Base-by-base conservation (phyloP, 495 filamentous ascomycete species). In the Echria macrotheca region DNA sequence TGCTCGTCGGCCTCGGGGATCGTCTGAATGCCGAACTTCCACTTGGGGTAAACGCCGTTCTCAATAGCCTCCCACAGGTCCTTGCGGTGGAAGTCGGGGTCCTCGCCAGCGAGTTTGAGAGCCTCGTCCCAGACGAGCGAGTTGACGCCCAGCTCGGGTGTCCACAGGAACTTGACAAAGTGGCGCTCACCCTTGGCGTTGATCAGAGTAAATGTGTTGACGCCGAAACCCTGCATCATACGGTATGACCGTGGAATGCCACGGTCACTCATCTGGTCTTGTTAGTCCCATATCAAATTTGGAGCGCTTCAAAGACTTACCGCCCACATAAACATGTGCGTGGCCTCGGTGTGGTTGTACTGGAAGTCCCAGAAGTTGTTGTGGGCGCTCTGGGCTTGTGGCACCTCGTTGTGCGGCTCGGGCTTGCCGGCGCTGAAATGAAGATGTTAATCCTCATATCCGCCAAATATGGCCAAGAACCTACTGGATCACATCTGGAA, bases 171-270 rank as follows among this genome's bases (percentile, higher is more conserved):
- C 64, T 95, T 95, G 63, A 93, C 86, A 57, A 91, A 89, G 44
- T 77, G 69, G 10, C 83, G 77, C 59, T 87, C 79, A 17, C 84
- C 85, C 44, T 86, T 71, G 37, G 73, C 77, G 53, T 93, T 91
- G 44, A 79, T 69, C 2, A 94, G 71, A 2, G 78, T 84, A 60
- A 75, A 94, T 0, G 89, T 93, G 61, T 94, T 90, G 47, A 94
- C 89, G 35, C 89, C 88, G 51, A 93, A 94, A 0, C 89, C 89
- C 59, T 94, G 85, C 85, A 94, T 91, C 86, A 91, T 93, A 9
- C 86, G 83, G 58, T 73, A 88, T 2, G 84, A 89, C 4, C 87
- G 78, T 15, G 89, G 89, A 45, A 91, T 91, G 24, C 73, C 80
- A 10, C 86, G 78, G 60, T 94, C 89, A 33, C 77, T 83, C 84